These are phyloP conservation scores for Acorus calamus DNA, from an alignment of 106 monocot genomes.

Conservation along the genomic window DNA sequence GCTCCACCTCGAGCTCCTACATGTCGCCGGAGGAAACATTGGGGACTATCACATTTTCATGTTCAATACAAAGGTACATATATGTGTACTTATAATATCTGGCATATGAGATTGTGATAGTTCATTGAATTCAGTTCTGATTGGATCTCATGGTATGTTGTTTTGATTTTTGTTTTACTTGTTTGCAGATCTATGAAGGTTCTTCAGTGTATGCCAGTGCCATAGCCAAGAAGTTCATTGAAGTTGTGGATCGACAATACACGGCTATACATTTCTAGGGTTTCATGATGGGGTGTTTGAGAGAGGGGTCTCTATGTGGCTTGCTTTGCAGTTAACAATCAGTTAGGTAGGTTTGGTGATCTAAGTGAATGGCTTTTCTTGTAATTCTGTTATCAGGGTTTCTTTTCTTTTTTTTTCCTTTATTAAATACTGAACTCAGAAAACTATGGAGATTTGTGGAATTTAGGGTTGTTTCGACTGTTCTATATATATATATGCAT, in stretches of 20 bases:
- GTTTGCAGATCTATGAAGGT: conserved; percentile 53
- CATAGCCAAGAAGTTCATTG: conserved; percentile 66
- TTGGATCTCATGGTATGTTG: not conserved
- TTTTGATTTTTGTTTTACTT: not conserved
- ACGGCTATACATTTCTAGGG: too few relatives aligned
- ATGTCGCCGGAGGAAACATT: conserved; percentile 64
- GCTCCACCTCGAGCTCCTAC: conserved; percentile 57
- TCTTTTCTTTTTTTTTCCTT: too few relatives aligned
- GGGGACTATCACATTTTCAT: conserved; percentile 68
- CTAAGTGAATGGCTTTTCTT: too few relatives aligned
- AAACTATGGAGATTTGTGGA: too few relatives aligned
- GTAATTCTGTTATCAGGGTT: too few relatives aligned
- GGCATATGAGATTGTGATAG: not conserved
- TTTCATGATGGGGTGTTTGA: too few relatives aligned
- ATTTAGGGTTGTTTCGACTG: too few relatives aligned
- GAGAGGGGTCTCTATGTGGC: too few relatives aligned
- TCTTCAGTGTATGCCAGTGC: conserved; percentile 58
- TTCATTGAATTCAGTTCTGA: not conserved
- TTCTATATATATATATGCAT: too few relatives aligned
- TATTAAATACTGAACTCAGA: too few relatives aligned
- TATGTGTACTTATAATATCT: not conserved
- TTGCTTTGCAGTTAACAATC: too few relatives aligned
- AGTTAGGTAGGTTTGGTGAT: too few relatives aligned
- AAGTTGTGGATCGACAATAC: conserved; percentile 9
- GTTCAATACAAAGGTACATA: conserved; percentile 65